Percentiles rank a stretch among this genome's conserved stretches.
These are phyloP conservation scores for Epichloe sibirici DNA, from an alignment of 2,329 filamentous ascomycete species.

Conservation along the genomic window DNA sequence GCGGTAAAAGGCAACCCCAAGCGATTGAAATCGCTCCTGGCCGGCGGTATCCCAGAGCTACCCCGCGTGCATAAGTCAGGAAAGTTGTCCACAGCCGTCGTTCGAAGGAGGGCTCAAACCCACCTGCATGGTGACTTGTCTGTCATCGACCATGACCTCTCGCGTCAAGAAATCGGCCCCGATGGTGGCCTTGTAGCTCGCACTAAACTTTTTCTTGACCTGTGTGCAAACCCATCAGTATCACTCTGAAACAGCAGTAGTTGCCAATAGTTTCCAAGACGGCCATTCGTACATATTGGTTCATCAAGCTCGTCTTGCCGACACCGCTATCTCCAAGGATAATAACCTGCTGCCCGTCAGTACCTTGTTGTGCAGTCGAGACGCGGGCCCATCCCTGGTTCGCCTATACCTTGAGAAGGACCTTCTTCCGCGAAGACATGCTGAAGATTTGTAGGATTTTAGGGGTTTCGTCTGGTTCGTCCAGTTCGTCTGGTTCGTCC, in stretches of 20 bases:
- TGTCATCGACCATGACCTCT: slow-evolving; percentile 93
- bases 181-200: slow-evolving; percentile 98
- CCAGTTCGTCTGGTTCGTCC: background rate
- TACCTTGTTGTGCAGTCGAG: background rate
- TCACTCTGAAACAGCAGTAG: background rate
- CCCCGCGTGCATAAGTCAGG: slow-evolving; percentile 2
- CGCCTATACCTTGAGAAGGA: slow-evolving; percentile 64
- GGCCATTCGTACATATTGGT: slow-evolving; percentile 82
- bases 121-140: slow-evolving; percentile 97
- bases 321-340: slow-evolving; percentile 98
- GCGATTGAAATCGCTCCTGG: slow-evolving; percentile 92
- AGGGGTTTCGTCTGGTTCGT: background rate
- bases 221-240: slow-evolving; percentile 25
- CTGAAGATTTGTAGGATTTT: slow-evolving; percentile 15
- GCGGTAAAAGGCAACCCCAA: slow-evolving; percentile 94
- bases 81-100: background rate
- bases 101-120: slow-evolving; percentile 7
- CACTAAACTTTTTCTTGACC: slow-evolving; percentile 99
- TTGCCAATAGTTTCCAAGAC: slow-evolving; percentile 6
- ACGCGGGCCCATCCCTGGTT: no score
- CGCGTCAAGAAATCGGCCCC: slow-evolving; percentile 97
- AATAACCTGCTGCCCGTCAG: slow-evolving; percentile 59
- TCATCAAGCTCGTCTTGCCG: slow-evolving; percentile 99
- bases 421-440: slow-evolving; percentile 82
- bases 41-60: slow-evolving; percentile 97